These are phyloP conservation scores for Anastatica hierochuntica DNA, from an alignment of 345 rosid genomes.

Conservation along the genomic window DNA sequence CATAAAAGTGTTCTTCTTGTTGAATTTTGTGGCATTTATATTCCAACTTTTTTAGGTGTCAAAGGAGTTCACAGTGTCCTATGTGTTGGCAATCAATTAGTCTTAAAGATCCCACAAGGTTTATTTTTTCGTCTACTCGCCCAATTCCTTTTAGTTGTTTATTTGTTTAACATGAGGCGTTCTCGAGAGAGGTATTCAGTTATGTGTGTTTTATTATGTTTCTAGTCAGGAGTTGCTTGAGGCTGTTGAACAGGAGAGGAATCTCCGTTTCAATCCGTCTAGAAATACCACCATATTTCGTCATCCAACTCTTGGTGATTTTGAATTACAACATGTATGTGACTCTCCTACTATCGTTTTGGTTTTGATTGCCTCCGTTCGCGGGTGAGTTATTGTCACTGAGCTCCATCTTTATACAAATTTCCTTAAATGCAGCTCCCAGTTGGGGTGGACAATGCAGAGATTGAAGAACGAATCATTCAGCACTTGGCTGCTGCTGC, in stretches of 20 bases:
- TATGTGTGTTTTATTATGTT: conserved; percentile 9
- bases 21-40: no score
- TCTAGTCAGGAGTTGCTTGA: conserved; percentile 88
- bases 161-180: background rate
- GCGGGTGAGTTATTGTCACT: background rate
- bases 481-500: conserved; percentile 97
- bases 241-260: conserved; percentile 82
- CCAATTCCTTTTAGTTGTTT: background rate
- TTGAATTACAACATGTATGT: conserved; percentile 87
- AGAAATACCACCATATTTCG: conserved; percentile 83
- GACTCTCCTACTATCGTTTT: conserved; percentile 10
- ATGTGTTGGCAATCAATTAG: conserved; percentile 96
- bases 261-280: conserved; percentile 54
- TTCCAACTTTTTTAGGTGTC: conserved; percentile 56
- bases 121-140: background rate
- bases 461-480: conserved; percentile 89
- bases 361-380: background rate
- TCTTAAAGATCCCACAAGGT: conserved; percentile 89
- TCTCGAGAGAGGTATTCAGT: background rate
- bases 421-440: conserved; percentile 48
- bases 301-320: conserved; percentile 92
- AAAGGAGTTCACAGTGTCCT: conserved; percentile 97
- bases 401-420: conserved; percentile 4
- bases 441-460: conserved; percentile 64
- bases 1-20: no score